Percentiles rank a stretch among this genome's conserved stretches.
These are phyloP conservation scores for Atkinsonella texensis DNA, from an alignment of 2,329 filamentous ascomycete genomes.

Conservation along the genomic window DNA sequence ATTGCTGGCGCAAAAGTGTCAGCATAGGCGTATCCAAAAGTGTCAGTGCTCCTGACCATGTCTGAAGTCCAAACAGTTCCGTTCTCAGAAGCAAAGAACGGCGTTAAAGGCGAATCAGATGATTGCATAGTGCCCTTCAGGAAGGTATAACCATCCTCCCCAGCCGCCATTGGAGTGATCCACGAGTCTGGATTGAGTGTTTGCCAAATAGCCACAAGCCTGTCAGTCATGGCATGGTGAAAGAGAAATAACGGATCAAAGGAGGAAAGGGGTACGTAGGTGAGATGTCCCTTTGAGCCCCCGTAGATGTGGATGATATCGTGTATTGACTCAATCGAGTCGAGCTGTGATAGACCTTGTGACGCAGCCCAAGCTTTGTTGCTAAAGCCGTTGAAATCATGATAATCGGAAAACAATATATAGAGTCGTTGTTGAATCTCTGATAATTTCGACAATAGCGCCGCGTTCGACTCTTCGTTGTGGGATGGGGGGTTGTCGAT, in stretches of 20 bases:
- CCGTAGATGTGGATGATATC: conserved; percentile 49
- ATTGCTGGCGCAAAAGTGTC: conserved; percentile 33
- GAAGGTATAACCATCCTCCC: conserved; percentile 50
- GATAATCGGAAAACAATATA: conserved; percentile 54
- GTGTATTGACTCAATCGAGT: conserved; percentile 55
- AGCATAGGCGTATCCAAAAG: conserved; percentile 64
- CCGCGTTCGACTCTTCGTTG: conserved; percentile 41
- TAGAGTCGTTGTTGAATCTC: conserved; percentile 52
- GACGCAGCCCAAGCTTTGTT: conserved; percentile 51
- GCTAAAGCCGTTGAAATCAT: conserved; percentile 55
- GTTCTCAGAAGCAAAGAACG: conserved; percentile 48
- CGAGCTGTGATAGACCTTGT: conserved; percentile 35
- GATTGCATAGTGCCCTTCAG: conserved; percentile 41
- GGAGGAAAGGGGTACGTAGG: conserved; percentile 56
- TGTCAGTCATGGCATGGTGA: conserved; percentile 66
- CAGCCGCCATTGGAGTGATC: conserved; percentile 42
- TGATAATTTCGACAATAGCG: conserved; percentile 31
- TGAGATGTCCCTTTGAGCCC: conserved; percentile 55
- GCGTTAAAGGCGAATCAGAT: conserved; percentile 46
- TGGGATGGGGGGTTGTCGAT: conserved; percentile 34
- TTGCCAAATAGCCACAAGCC: conserved; percentile 69
- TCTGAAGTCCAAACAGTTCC: conserved; percentile 59
- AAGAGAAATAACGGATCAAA: conserved; percentile 75
- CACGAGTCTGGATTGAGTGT: conserved; percentile 56
- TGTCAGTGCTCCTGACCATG: conserved; percentile 42